Percentiles rank a stretch among this genome's conserved stretches.
These are phyloP conservation scores for Triangularia setosa DNA, from an alignment of 2,329 filamentous ascomycete genomes.

Conservation along the genomic window DNA sequence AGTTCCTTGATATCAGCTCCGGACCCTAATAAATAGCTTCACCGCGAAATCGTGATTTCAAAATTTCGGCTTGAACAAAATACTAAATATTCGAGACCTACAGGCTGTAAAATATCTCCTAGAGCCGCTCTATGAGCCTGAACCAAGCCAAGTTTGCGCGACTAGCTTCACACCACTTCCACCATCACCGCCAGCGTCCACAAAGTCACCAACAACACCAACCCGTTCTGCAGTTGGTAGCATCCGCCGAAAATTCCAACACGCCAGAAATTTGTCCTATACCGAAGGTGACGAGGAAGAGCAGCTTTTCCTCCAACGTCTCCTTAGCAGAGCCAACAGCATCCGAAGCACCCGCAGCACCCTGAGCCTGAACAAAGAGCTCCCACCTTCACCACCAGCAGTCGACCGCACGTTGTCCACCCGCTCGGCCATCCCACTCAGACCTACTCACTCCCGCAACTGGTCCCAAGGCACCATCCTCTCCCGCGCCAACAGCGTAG, in stretches of 20 bases:
- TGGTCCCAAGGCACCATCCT: conserved; percentile 30
- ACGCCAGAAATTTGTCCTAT: conserved; percentile 1
- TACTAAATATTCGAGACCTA: neutral
- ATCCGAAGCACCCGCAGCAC: conserved; percentile 4
- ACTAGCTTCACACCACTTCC: conserved; percentile 18
- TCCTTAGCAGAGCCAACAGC: conserved; percentile 24
- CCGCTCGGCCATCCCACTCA: neutral
- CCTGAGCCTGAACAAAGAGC: conserved; percentile 9
- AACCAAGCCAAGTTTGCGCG: conserved; percentile 61
- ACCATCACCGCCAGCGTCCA: conserved; percentile 50
- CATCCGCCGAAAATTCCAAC: neutral
- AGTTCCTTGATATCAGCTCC: neutral
- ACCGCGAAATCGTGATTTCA: too few relatives aligned
- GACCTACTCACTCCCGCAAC: conserved; percentile 17
- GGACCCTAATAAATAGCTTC: conserved; percentile 1
- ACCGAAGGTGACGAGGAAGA: conserved; percentile 17
- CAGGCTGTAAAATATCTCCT: conserved; percentile 65
- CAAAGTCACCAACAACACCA: conserved; percentile 38
- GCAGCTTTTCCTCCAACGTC: conserved; percentile 16
- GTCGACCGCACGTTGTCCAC: conserved; percentile 4
- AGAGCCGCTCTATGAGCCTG: conserved; percentile 64
- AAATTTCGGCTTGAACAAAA: neutral
- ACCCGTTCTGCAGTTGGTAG: conserved; percentile 29
- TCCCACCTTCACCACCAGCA: conserved; percentile 15
- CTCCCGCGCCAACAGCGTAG: conserved; percentile 24